Evolutionary conservation across 305 asterid species (phyloP).

Genomic region (Fraxinus paxiana): DNA sequence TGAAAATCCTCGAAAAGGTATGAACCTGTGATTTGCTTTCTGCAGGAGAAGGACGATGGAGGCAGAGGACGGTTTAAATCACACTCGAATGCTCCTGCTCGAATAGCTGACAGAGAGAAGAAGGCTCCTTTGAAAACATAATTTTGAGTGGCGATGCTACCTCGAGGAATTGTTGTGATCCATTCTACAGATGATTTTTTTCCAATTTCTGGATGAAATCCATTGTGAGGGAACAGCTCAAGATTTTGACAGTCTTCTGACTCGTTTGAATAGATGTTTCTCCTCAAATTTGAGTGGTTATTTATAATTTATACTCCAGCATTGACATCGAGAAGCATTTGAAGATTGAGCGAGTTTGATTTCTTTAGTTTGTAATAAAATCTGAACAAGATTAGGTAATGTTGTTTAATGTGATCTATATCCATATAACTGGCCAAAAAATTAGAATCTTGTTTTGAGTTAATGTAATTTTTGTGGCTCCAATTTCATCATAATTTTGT

Average conservation of each 20-base stretch:
- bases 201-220: not conserved
- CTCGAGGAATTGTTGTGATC: not conserved
- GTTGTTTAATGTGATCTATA: not conserved
- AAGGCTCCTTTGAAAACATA: constrained; percentile 87
- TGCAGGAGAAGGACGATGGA: constrained; percentile 70
- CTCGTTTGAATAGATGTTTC: not conserved
- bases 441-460: not conserved
- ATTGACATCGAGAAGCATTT: not conserved
- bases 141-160: constrained; percentile 14
- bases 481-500: not conserved
- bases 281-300: not conserved
- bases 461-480: not conserved
- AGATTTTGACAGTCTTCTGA: not conserved
- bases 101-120: constrained; percentile 83
- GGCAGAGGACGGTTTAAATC: constrained; percentile 93
- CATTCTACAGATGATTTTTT: not conserved
- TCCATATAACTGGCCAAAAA: not conserved
- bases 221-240: constrained; percentile 8
- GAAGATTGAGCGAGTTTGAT: not conserved
- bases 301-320: not conserved
- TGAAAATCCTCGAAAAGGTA: not conserved
- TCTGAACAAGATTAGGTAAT: not conserved
- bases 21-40: not conserved
- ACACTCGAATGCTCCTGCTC: constrained; percentile 69
- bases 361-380: not conserved